These are phyloP conservation scores for Cystobasidium pallidum DNA, from an alignment of 1,284 basidiomycete species.

Conservation along the genomic window DNA sequence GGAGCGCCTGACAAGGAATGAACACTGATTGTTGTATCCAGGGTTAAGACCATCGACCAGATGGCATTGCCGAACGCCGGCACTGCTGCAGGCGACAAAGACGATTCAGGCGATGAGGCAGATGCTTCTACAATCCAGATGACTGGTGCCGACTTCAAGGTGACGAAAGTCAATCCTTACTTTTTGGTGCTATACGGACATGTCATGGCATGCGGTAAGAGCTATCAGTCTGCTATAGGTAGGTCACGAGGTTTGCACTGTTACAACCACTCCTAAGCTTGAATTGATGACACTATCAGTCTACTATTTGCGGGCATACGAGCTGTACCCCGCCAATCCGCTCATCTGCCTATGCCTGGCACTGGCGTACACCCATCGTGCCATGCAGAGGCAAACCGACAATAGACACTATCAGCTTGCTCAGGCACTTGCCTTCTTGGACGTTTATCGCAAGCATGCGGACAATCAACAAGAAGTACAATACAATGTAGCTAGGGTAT, in stretches of 20 bases:
- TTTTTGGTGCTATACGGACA: constrained; percentile 82
- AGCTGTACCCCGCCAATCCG: constrained; percentile 79
- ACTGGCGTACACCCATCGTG: constrained; percentile 80
- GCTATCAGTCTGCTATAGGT: constrained; percentile 90
- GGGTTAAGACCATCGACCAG: constrained; percentile 41
- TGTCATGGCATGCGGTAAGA: constrained; percentile 78
- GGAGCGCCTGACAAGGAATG: no score
- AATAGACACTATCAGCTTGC: constrained; percentile 85
- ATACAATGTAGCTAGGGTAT: constrained; percentile 86
- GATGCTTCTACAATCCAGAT: constrained; percentile 47
- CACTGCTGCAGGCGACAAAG: constrained; percentile 47
- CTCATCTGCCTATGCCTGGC: constrained; percentile 80
- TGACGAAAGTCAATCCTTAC: constrained; percentile 74
- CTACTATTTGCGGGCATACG: constrained; percentile 85
- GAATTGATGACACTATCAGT: constrained; percentile 58
- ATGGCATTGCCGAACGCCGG: constrained; percentile 11
- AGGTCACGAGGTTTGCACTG: constrained; percentile 55
- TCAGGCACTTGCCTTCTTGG: constrained; percentile 79
- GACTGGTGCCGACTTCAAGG: constrained; percentile 54
- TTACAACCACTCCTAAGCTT: background rate
- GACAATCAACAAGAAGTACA: constrained; percentile 68
- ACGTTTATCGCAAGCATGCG: constrained; percentile 69
- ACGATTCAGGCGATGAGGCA: constrained; percentile 56
- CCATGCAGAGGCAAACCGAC: constrained; percentile 90
- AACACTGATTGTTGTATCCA: background rate